A percentile compares a stretch with the other conserved stretches of the same genome.
Evolutionary conservation across 2,329 filamentous ascomycete species (phyloP).

Genomic region (Fusarium annulatum): DNA sequence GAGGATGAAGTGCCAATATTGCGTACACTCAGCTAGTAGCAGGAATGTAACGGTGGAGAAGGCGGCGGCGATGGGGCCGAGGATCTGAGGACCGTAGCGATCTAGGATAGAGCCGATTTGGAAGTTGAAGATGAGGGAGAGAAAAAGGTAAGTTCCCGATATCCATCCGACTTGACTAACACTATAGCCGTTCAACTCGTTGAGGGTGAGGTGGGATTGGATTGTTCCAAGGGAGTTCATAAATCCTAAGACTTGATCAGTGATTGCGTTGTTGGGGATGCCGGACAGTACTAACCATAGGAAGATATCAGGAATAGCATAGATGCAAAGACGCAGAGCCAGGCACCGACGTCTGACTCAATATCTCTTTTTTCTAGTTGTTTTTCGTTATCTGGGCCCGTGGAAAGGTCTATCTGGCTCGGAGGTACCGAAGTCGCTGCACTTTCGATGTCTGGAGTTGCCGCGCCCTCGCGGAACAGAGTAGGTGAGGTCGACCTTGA

Average conservation of each 20-base stretch:
- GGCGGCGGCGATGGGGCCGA: constrained; percentile 51
- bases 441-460: constrained; percentile 1
- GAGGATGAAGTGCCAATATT: constrained; percentile 62
- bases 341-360: constrained; percentile 22
- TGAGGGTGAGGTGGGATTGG: constrained; percentile 56
- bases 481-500: neutral
- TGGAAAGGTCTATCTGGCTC: neutral
- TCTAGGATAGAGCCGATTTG: constrained; percentile 61
- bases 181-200: constrained; percentile 55
- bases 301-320: constrained; percentile 34
- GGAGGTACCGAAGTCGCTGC: neutral
- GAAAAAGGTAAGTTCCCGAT: constrained; percentile 56
- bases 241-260: constrained; percentile 49
- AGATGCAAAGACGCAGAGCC: constrained; percentile 33
- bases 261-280: accelerated
- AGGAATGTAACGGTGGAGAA: constrained; percentile 54
- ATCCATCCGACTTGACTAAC: constrained; percentile 60
- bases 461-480: neutral
- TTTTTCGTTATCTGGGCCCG: constrained; percentile 6
- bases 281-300: neutral
- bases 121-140: constrained; percentile 57
- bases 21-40: constrained; percentile 56
- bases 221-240: constrained; percentile 59
- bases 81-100: constrained; percentile 55
- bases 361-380: neutral